Percentiles rank a stretch among this genome's conserved stretches.
These are phyloP conservation scores for Dryadomyces sulphureus DNA, from an alignment of 2,329 filamentous ascomycete species.

Conservation along the genomic window DNA sequence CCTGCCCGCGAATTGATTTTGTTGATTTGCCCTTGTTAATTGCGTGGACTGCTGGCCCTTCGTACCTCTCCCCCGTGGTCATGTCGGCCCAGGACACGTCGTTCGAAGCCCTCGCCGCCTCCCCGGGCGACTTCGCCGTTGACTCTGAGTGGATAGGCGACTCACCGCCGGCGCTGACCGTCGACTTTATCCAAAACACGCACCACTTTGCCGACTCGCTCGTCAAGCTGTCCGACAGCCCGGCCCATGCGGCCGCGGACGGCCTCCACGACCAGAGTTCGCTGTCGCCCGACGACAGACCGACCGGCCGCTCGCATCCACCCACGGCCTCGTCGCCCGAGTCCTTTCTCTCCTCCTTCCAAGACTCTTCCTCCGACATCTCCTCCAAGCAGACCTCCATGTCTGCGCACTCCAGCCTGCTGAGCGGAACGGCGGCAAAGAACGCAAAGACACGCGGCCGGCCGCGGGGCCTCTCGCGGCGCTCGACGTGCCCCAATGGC, in stretches of 20 bases:
- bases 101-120: slow-evolving; percentile 12
- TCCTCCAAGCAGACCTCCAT: slow-evolving; percentile 18
- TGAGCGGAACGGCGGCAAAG: slow-evolving; percentile 25
- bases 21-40: too few relatives aligned
- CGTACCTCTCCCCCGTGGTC: not conserved
- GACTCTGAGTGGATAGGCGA: slow-evolving; percentile 13
- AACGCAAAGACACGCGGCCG: slow-evolving; percentile 3
- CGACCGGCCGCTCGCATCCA: slow-evolving; percentile 7
- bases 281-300: slow-evolving; percentile 8
- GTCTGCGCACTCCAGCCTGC: slow-evolving; percentile 9
- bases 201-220: slow-evolving; percentile 1
- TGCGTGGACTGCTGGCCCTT: not conserved
- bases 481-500: not conserved
- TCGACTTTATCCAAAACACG: slow-evolving; percentile 11
- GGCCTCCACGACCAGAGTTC: slow-evolving; percentile 1
- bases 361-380: slow-evolving; percentile 34
- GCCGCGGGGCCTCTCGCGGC: slow-evolving; percentile 16
- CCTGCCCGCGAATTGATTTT: too few relatives aligned
- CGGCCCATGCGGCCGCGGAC: not conserved
- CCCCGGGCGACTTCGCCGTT: slow-evolving; percentile 11
- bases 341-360: slow-evolving; percentile 18
- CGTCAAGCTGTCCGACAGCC: not conserved
- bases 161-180: slow-evolving; percentile 11
- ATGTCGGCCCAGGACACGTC: slow-evolving; percentile 11
- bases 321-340: slow-evolving; percentile 11